phyloP scores from a whole-genome alignment of 1,284 basidiomycete species.

The Ganoderma resinaceum region DNA sequence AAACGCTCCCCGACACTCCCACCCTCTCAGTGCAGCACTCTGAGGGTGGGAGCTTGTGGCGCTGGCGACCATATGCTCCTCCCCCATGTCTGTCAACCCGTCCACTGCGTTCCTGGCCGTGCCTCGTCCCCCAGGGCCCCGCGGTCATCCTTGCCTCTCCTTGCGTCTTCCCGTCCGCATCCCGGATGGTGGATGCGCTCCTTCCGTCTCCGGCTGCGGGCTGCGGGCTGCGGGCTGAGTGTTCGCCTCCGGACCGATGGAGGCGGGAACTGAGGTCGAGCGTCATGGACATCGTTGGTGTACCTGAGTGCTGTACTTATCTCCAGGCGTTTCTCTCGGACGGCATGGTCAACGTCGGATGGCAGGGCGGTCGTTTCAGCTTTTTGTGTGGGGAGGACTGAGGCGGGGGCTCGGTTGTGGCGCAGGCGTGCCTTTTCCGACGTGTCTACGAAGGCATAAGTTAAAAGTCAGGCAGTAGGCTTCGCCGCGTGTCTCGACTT shows the following conservation, averaged over 20 bases:
- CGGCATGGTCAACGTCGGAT: background rate
- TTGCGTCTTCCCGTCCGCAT: too few relatives aligned
- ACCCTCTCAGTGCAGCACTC: too few relatives aligned
- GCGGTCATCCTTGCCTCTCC: background rate
- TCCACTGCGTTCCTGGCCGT: background rate
- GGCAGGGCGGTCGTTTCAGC: background rate
- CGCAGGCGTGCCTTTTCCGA: background rate
- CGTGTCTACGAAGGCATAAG: too few relatives aligned
- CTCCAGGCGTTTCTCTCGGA: background rate
- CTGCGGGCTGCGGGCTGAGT: background rate
- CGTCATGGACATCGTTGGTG: too few relatives aligned
- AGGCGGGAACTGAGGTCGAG: too few relatives aligned
- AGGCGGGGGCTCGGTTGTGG: background rate
- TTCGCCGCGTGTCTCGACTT: background rate
- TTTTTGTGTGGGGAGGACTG: background rate
- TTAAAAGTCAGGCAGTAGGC: too few relatives aligned
- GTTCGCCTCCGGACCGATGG: background rate
- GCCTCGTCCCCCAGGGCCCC: background rate
- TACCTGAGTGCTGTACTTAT: background rate
- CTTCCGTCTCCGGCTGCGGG: background rate
- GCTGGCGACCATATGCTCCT: too few relatives aligned
- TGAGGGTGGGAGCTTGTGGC: background rate
- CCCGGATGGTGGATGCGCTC: background rate
- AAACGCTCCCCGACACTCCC: too few relatives aligned
- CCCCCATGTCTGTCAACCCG: too few relatives aligned